Evolutionary conservation across 257 asterid species (phyloP).

Genomic region (Capsicum chinense): DNA sequence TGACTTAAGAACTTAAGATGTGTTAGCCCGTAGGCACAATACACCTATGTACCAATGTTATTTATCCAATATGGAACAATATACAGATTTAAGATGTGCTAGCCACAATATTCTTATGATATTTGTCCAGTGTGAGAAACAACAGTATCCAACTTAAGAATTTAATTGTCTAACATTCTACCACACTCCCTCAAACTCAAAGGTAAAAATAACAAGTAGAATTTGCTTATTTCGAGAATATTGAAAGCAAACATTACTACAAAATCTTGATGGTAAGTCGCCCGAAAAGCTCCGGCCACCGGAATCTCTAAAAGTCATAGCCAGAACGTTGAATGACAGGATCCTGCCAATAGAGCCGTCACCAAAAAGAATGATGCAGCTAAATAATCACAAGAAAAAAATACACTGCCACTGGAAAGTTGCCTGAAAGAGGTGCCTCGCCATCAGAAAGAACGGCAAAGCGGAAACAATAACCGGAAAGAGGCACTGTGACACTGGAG

Average conservation of each 20-base stretch:
- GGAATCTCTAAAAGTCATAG: neutral
- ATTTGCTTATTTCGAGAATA: neutral
- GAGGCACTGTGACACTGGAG: neutral
- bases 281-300: neutral
- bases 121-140: constrained; percentile 18
- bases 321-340: neutral
- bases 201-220: neutral
- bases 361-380: neutral
- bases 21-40: neutral
- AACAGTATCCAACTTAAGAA: neutral
- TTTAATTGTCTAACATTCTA: constrained; percentile 5
- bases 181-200: neutral
- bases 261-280: neutral
- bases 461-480: neutral
- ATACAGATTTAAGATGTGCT: neutral
- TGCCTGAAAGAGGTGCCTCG: neutral
- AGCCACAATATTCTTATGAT: neutral
- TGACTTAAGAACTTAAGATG: neutral
- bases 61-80: constrained; percentile 1
- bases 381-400: neutral
- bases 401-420: neutral
- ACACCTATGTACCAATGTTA: neutral
- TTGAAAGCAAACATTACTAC: neutral
- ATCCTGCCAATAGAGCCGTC: neutral
- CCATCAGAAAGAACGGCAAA: neutral